Evolutionary conservation across 140 eudicot species (phyloP).

Genomic region (Anethum foeniculum): DNA sequence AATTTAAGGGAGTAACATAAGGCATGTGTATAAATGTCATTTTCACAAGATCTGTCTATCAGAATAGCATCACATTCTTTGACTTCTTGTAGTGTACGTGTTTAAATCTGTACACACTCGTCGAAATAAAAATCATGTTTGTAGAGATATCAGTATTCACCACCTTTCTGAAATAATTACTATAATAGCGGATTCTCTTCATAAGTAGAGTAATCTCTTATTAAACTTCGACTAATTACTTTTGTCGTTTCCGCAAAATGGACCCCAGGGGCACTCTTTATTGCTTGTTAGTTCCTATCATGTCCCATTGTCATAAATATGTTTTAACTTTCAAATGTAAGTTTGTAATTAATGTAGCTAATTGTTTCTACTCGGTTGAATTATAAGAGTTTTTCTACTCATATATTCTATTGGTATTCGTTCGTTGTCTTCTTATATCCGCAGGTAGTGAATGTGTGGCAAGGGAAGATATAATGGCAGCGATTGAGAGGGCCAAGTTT

Average conservation of each 20-base stretch:
- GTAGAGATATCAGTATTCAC: not conserved
- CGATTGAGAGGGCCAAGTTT: conserved; percentile 92
- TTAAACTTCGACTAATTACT: not conserved
- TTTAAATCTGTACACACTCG: not conserved
- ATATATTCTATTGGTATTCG: not conserved
- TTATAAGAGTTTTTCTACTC: not conserved
- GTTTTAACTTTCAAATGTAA: not conserved
- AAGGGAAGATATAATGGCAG: conserved; percentile 97
- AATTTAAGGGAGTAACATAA: not conserved
- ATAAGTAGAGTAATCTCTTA: not conserved
- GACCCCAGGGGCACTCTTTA: not conserved
- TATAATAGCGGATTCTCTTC: not conserved
- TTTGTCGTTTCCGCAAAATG: not conserved
- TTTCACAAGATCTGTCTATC: not conserved
- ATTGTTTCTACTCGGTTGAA: not conserved
- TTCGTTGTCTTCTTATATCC: not conserved
- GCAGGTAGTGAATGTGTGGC: conserved; percentile 80
- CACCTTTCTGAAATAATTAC: not conserved
- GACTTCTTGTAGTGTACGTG: not conserved
- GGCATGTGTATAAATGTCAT: not conserved
- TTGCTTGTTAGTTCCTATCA: not conserved
- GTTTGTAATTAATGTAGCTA: not conserved
- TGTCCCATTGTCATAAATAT: not conserved
- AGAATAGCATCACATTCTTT: not conserved
- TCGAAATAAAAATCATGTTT: not conserved